Evolutionary conservation across 148 eudicot genomes (phyloP), one percentile per base, ranked within the genome.

Genomic region (Simmondsia chinensis): DNA sequence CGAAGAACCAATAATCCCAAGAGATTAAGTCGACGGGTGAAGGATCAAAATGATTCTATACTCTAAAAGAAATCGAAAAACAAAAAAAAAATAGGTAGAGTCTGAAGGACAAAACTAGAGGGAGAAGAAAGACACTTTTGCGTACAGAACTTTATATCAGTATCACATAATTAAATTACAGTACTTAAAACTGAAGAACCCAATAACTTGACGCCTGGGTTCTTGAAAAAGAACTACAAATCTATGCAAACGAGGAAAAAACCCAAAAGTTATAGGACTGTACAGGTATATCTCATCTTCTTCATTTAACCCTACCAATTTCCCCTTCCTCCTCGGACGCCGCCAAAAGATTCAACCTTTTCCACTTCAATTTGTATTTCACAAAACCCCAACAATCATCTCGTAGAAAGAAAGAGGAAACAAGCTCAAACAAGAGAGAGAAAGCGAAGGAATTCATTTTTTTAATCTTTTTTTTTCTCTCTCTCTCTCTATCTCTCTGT

Each of bases 251-350:
- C 28, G 21, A 16, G 4, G 15, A 9, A 26, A 52, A 23, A 20
- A 2, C n/a, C n/a, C 14, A 24, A 41, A 36, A 16, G 22, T 39
- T 15, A 13, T 16, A 25, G 41, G 13, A 41, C 41, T 36, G n/a
- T 52, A 58, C 62, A 57, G 27, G n/a, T n/a, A n/a, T 18, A 31
- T 42, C 8, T 40, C 21, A 31, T 39, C 27, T 32, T 23, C n/a
- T n/a, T n/a, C n/a, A n/a, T n/a, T 36, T 12, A 29, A 40, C 20
- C 55, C 63, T 39, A 22, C 13, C 23, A 35, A 33, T 21, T n/a
- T 50, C 56, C 49, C 64, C 64, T 57, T 71, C 58, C 53, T 61
- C 61, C 62, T 56, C 57, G 74, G 74, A 77, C 46, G 48, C 70
- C 48, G 53, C 32, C 43, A 61, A 61, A 48, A 43, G 29, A n/a